phyloP scores from a whole-genome alignment of 2,329 filamentous ascomycete species.

The Ilyonectria destructans region DNA sequence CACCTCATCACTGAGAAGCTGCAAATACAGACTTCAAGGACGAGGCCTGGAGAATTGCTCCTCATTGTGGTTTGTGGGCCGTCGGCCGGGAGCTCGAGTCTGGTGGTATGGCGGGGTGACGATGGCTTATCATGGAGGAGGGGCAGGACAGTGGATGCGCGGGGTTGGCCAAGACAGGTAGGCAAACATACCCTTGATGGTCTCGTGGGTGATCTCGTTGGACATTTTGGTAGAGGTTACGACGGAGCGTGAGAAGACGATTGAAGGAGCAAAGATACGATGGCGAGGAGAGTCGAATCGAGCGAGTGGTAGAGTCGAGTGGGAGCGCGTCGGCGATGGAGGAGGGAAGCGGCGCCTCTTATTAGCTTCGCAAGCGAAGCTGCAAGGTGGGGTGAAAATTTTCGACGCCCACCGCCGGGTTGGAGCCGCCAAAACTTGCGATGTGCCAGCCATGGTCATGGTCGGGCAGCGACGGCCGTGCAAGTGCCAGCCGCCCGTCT shows the following conservation, averaged over 20 bases:
- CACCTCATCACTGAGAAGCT: neutral
- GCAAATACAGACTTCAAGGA: neutral
- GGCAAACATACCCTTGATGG: conserved; percentile 77
- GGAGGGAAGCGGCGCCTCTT: conserved; percentile 45
- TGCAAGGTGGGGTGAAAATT: conserved; percentile 48
- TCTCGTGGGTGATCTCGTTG: conserved; percentile 80
- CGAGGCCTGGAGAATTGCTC: neutral
- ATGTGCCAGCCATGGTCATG: conserved; percentile 36
- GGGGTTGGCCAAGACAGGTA: conserved; percentile 40
- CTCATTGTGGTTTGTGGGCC: neutral
- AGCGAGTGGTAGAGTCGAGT: conserved; percentile 29
- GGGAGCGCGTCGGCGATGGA: conserved; percentile 39
- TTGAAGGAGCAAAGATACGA: conserved; percentile 25
- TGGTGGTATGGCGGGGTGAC: conserved; percentile 7
- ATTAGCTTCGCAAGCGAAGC: conserved; percentile 28
- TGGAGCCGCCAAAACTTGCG: conserved; percentile 37
- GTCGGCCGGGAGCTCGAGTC: conserved; percentile 3
- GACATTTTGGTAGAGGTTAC: conserved; percentile 66
- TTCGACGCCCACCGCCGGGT: conserved; percentile 45
- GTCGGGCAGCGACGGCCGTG: conserved; percentile 43
- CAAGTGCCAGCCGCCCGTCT: conserved; percentile 22
- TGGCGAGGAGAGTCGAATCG: conserved; percentile 35
- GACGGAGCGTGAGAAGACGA: conserved; percentile 32
- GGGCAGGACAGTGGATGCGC: conserved; percentile 39
- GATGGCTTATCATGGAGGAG: conserved; percentile 47